Conservation (phyloP, 1,139 yeast species). For the Geotrichum aggregatum region DNA sequence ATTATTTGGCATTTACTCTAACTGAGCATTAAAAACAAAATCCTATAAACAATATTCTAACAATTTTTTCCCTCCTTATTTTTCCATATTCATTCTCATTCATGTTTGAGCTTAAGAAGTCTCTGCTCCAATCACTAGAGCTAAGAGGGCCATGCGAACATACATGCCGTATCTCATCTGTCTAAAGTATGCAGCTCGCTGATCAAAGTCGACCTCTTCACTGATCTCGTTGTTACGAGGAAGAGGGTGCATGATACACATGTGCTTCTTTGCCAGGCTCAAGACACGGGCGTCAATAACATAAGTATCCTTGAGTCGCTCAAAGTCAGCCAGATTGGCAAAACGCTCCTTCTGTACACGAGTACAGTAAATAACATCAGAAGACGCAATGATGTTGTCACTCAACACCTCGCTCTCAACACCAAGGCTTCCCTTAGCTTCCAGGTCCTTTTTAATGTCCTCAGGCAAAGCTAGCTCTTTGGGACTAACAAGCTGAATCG, state of each 20-base stretch:
- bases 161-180: conserved; percentile 98
- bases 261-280: conserved; percentile 91
- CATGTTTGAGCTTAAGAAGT: not conserved
- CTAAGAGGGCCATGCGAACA: conserved; percentile 97
- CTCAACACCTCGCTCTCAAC: conserved; percentile 73
- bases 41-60: too few relatives aligned
- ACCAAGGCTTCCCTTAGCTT: conserved; percentile 61
- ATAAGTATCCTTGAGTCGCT: conserved; percentile 85
- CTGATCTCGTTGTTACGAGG: conserved; percentile 95
- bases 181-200: conserved; percentile 98
- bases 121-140: conserved; percentile 86
- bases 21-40: not conserved
- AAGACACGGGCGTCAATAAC: conserved; percentile 89
- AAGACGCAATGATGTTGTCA: conserved; percentile 75
- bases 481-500: conserved; percentile 90
- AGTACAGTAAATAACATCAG: conserved; percentile 96
- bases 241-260: conserved; percentile 98
- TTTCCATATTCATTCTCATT: too few relatives aligned
- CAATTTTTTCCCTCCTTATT: too few relatives aligned
- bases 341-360: conserved; percentile 98
- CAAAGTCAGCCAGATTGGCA: conserved; percentile 66
- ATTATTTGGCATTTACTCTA: too few relatives aligned
- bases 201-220: conserved; percentile 98
- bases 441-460: conserved; percentile 61
- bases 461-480: conserved; percentile 80